phyloP scores from a whole-genome alignment of 202 grass and related monocot genomes.

The Hordeum pubiflorum region DNA sequence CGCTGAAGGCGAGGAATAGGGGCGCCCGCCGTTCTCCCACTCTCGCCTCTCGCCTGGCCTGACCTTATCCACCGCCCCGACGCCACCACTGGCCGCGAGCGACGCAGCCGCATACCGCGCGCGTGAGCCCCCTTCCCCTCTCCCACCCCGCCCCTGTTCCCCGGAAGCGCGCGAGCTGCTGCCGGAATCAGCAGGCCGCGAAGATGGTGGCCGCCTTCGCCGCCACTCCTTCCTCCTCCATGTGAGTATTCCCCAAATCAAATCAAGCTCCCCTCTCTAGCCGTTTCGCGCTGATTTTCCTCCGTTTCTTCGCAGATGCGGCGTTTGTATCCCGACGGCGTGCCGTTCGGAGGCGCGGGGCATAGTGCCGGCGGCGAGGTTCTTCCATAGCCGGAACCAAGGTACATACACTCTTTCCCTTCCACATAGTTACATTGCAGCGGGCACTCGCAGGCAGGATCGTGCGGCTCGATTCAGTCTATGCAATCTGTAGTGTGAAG shows the following conservation, averaged over 20 bases:
- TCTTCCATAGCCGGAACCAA: constrained; percentile 4
- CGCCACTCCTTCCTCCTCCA: background rate
- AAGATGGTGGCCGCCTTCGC: constrained; percentile 15
- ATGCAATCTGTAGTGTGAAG: background rate
- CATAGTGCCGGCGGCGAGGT: background rate
- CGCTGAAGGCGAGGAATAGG: too few species aligned
- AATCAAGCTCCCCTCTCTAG: background rate
- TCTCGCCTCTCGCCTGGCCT: background rate
- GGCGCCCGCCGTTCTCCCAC: background rate
- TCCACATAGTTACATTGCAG: background rate
- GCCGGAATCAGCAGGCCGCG: background rate
- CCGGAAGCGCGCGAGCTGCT: background rate
- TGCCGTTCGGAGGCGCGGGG: background rate
- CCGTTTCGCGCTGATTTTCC: background rate
- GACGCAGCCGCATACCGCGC: background rate
- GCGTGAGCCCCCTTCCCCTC: background rate
- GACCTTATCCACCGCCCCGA: background rate
- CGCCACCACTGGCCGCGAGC: constrained; percentile 8
- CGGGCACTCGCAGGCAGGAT: background rate
- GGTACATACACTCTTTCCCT: background rate
- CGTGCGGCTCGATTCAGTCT: background rate
- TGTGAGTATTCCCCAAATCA: background rate
- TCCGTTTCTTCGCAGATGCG: constrained; percentile 9
- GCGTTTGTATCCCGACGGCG: background rate
- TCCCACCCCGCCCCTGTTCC: background rate